Conservation (phyloP, 1,284 basidiomycete species). For the Trametes versicolor region DNA sequence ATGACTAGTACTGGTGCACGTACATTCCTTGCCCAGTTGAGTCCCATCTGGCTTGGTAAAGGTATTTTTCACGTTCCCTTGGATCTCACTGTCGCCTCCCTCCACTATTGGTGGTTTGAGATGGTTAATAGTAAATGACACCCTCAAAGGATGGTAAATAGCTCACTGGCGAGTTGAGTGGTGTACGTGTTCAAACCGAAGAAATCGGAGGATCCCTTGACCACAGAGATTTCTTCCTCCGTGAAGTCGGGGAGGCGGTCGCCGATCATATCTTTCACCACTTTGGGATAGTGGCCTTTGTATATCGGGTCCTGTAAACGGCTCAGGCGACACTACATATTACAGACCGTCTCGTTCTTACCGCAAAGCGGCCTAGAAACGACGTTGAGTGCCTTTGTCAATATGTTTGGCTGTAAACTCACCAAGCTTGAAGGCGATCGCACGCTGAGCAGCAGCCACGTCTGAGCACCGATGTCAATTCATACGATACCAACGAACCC, state of each 20-base stretch:
- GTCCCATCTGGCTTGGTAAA: constrained; percentile 56
- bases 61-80: constrained; percentile 52
- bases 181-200: constrained; percentile 61
- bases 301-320: constrained; percentile 57
- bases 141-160: background rate
- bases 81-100: constrained; percentile 52
- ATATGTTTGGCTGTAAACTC: background rate
- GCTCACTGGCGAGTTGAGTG: constrained; percentile 56
- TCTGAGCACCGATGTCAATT: constrained; percentile 38
- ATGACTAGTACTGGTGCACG: constrained; percentile 27
- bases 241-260: constrained; percentile 61
- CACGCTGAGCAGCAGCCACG: constrained; percentile 54
- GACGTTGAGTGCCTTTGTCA: background rate
- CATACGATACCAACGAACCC: too few relatives aligned
- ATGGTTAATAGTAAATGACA: background rate
- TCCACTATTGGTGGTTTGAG: constrained; percentile 40
- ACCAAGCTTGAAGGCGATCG: constrained; percentile 52
- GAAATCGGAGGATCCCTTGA: constrained; percentile 61
- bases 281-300: constrained; percentile 58
- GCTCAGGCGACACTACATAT: background rate
- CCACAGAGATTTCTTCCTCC: constrained; percentile 54
- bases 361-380: constrained; percentile 43
- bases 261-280: constrained; percentile 54
- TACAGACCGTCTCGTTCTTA: constrained; percentile 12
- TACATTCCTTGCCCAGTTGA: constrained; percentile 73